Evolutionary conservation across 495 filamentous ascomycete genomes (phyloP).

Genomic region (Lasiosphaeria ovina): DNA sequence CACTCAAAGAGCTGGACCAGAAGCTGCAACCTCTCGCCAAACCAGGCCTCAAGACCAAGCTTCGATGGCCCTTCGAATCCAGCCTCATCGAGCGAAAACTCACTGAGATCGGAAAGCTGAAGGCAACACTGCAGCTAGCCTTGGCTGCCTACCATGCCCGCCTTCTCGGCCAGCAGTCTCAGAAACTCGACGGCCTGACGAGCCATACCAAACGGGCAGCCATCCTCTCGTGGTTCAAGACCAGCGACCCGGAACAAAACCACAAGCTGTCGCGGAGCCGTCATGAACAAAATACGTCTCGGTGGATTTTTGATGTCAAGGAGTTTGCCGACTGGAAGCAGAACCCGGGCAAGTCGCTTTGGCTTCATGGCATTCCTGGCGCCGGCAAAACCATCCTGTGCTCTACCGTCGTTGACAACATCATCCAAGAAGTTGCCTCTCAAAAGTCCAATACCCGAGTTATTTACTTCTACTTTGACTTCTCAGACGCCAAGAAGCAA

Average conservation of each 20-base stretch:
- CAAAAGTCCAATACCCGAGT: background rate
- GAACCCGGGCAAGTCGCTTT: background rate
- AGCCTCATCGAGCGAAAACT: background rate
- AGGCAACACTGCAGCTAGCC: background rate
- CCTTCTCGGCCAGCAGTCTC: background rate
- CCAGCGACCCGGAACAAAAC: background rate
- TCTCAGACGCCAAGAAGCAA: slow-evolving; percentile 1
- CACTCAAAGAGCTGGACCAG: background rate
- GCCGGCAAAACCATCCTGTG: background rate
- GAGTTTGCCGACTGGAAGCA: background rate
- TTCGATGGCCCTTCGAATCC: background rate
- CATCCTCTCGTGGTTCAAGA: slow-evolving; percentile 2
- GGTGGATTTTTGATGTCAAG: background rate
- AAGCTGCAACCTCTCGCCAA: background rate
- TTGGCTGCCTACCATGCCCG: background rate
- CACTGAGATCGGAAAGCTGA: background rate
- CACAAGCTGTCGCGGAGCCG: background rate
- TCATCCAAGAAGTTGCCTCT: background rate
- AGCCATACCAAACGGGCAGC: background rate
- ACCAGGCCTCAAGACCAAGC: background rate
- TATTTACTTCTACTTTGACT: slow-evolving; percentile 2
- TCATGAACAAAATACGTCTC: background rate
- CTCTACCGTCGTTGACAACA: background rate
- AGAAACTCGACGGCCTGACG: background rate
- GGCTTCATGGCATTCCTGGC: background rate